These are phyloP conservation scores for Wickerhamiella cacticola DNA, from an alignment of 805 yeast genomes.

Conservation along the genomic window DNA sequence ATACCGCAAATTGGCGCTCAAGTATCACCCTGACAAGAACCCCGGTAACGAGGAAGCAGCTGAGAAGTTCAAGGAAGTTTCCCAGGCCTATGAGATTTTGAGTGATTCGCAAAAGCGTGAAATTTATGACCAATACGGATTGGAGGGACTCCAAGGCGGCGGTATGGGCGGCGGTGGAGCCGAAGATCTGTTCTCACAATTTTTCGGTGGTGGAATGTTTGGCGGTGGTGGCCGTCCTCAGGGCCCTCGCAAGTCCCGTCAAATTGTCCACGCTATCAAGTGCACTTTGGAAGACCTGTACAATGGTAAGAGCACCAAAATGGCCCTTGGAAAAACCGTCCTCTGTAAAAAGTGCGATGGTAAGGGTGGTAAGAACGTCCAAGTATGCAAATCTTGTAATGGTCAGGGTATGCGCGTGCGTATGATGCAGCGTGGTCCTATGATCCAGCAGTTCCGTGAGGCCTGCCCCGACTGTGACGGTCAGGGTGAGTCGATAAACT, in stretches of 20 bases:
- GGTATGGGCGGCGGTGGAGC: conserved; percentile 60
- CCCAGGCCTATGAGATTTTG: conserved; percentile 79
- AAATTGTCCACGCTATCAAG: conserved; percentile 75
- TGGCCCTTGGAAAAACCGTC: conserved; percentile 86
- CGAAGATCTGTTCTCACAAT: conserved; percentile 64
- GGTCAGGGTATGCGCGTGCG: conserved; percentile 88
- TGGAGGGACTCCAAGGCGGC: conserved; percentile 77
- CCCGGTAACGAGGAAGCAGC: conserved; percentile 64
- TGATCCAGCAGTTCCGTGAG: conserved; percentile 96
- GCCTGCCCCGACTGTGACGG: conserved; percentile 89
- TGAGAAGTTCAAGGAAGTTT: conserved; percentile 87
- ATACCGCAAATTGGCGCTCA: conserved; percentile 61
- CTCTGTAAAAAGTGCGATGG: conserved; percentile 86
- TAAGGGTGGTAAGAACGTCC: conserved; percentile 89
- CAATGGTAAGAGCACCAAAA: conserved; percentile 69
- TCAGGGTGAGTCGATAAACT: conserved; percentile 74
- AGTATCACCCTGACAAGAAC: conserved; percentile 78
- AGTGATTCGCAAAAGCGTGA: conserved; percentile 83
- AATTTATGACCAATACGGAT: conserved; percentile 76
- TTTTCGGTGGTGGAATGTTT: conserved; percentile 53
- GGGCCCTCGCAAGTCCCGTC: conserved; percentile 83
- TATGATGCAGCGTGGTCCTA: conserved; percentile 98
- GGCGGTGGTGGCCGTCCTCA: conserved; percentile 52
- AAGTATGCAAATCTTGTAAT: conserved; percentile 73
- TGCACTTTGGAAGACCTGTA: conserved; percentile 57